Percentiles rank a stretch among this genome's conserved stretches.
Conservation (phyloP, 73 alveolate genomes). For the Stentor coeruleus region DNA sequence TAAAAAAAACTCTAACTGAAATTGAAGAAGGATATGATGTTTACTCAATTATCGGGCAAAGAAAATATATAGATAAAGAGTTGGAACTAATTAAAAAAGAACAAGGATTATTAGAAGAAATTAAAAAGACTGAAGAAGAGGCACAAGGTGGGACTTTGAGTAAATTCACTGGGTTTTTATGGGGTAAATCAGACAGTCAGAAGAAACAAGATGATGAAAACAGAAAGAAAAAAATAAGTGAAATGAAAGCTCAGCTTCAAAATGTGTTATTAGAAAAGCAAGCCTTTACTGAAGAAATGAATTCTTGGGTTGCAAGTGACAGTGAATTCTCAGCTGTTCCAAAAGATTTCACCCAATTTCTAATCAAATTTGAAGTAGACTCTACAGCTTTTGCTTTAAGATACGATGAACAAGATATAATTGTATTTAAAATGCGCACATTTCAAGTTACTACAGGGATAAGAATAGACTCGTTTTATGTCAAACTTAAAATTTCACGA, state of each 20-base stretch:
- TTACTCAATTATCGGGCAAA: background rate
- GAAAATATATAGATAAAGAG: background rate
- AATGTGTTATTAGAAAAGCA: background rate
- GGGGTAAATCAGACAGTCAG: slow-evolving; percentile 14
- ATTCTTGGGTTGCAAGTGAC: background rate
- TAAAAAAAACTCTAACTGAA: background rate
- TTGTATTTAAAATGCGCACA: background rate
- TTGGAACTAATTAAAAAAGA: background rate
- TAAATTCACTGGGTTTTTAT: background rate
- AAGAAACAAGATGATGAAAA: slow-evolving; percentile 12
- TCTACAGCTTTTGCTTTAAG: background rate
- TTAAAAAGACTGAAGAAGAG: slow-evolving; percentile 7
- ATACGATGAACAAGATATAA: background rate
- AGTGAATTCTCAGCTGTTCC: background rate
- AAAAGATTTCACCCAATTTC: background rate
- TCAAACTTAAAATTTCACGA: background rate
- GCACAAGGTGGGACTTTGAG: background rate
- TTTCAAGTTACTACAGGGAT: slow-evolving; percentile 8
- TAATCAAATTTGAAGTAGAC: background rate
- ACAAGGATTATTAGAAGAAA: background rate
- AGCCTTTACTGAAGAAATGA: background rate
- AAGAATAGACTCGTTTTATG: background rate
- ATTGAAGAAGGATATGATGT: background rate
- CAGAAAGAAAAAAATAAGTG: background rate
- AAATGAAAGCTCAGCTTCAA: background rate